Base-by-base conservation (phyloP, 805 yeast species). In the Saccharomycopsis olivae region DNA sequence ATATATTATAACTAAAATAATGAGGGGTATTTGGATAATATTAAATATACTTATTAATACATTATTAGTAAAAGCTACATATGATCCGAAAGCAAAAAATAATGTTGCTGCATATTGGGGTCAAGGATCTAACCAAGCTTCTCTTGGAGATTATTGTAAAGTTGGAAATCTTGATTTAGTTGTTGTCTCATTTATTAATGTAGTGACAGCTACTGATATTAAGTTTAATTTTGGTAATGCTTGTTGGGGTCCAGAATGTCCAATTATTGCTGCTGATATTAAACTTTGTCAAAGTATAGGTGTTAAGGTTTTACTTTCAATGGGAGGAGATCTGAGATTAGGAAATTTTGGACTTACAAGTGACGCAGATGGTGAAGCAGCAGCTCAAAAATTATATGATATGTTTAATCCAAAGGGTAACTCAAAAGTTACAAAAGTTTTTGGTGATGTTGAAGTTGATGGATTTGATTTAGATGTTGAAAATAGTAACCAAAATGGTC, bases 291-390 rank as follows among this genome's bases (percentile, higher is more conserved):
- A 87, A 61, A 51, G 62, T 1, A 53, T 66, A 13, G 96, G 95
- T 36, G 81, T 82, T 51, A 80, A 77, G 50, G 78, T 88, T 3
- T 55, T 88, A 24, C 56, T 88, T 8, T 84, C 95, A 0, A 56
- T 88, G 49, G 75, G 64, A 65, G 80, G 79, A 3, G 43, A 59
- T 24, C 8, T 13, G n/a, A 13, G 24, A 18, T 6, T 13, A 8
- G 17, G 34, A 27, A 78, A 83, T 21, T 95, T 88, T 54, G 95
- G 96, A 2, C 85, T 87, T 54, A 78, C 82, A 50, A 69, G 74
- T 45, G 95, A 86, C 54, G 63, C 75, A 47, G 89, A 84, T 56
- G 96, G 85, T 33, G 73, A 69, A 50, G 54, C 54, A 2, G 76
- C 74, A 51, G 88, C 81, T 5, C 66, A 61, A 21, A 60, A 75